Evolutionary conservation across 495 filamentous ascomycete genomes (phyloP).

Genomic region (Aspergillus homomorphus): DNA sequence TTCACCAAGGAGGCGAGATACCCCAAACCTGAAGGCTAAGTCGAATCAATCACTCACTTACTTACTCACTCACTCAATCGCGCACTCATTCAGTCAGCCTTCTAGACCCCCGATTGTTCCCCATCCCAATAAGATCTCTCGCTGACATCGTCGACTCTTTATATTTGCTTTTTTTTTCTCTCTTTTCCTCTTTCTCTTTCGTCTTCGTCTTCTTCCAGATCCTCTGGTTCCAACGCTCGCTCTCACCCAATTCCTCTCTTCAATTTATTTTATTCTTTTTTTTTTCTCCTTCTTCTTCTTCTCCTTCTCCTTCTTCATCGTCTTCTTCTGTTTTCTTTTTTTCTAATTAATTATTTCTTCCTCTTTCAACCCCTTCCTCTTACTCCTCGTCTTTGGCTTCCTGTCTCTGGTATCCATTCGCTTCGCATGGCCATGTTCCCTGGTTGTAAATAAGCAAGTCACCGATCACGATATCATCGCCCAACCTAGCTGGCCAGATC

Average conservation of each 20-base stretch:
- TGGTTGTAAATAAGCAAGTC: constrained; percentile 26
- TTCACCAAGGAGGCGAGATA: neutral
- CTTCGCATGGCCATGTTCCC: constrained; percentile 14
- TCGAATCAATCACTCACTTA: too few relatives aligned
- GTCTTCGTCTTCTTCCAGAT: constrained; percentile 2
- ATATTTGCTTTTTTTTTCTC: constrained; percentile 13
- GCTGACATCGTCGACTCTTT: constrained; percentile 17
- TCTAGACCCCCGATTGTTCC: constrained; percentile 14
- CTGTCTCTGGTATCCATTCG: constrained; percentile 18
- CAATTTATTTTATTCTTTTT: neutral
- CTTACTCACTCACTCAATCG: neutral
- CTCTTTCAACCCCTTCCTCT: constrained; percentile 9
- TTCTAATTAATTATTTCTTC: constrained; percentile 8
- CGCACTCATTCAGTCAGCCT: constrained; percentile 6
- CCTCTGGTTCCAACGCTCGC: neutral
- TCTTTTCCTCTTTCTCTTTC: constrained; percentile 6
- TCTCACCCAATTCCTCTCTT: neutral
- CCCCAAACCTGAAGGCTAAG: constrained; percentile 7
- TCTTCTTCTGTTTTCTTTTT: constrained; percentile 9
- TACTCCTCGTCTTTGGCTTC: neutral
- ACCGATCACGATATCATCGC: constrained; percentile 21
- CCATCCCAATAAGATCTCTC: constrained; percentile 13
- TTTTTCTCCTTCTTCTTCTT: neutral
- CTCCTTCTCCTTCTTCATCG: constrained; percentile 3
- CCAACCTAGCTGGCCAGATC: constrained; percentile 17